Conservation (phyloP, 768 basidiomycete species). For the Hypholoma fasciculare region DNA sequence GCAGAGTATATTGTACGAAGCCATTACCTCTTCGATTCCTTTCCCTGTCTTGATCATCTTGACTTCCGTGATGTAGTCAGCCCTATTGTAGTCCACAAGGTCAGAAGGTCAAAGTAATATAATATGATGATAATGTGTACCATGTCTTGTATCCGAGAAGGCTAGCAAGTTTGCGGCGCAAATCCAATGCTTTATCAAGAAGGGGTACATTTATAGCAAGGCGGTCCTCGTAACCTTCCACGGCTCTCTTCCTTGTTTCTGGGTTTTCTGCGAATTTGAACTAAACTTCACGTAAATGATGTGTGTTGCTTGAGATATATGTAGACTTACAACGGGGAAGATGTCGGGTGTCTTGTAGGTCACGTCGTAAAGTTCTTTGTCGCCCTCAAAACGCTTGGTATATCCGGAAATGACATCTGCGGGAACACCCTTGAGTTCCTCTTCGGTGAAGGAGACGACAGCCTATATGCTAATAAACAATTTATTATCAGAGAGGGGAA, state of each 20-base stretch:
- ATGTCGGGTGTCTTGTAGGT: conserved; percentile 86
- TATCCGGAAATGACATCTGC: conserved; percentile 79
- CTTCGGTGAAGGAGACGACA: conserved; percentile 59
- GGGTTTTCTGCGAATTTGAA: conserved; percentile 80
- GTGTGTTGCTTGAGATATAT: not conserved
- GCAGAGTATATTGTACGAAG: not conserved
- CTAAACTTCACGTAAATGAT: conserved; percentile 31
- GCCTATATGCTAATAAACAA: conserved; percentile 38
- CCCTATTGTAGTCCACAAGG: conserved; percentile 34
- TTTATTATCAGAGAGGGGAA: not conserved
- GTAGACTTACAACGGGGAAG: conserved; percentile 61
- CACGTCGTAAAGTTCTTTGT: conserved; percentile 63
- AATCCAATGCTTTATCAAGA: conserved; percentile 62
- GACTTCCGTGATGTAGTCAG: conserved; percentile 80
- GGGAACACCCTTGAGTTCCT: conserved; percentile 82
- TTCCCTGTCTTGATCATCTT: conserved; percentile 82
- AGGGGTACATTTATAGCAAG: conserved; percentile 70
- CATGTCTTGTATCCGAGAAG: conserved; percentile 76
- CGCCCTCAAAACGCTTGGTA: conserved; percentile 59
- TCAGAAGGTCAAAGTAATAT: not conserved
- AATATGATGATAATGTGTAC: conserved; percentile 22
- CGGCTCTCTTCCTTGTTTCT: conserved; percentile 63
- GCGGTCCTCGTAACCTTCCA: conserved; percentile 68
- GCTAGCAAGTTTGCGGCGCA: conserved; percentile 69
- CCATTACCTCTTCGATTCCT: conserved; percentile 53